These are phyloP conservation scores for Boletellus ananiceps DNA, from an alignment of 768 basidiomycete genomes.

Conservation along the genomic window DNA sequence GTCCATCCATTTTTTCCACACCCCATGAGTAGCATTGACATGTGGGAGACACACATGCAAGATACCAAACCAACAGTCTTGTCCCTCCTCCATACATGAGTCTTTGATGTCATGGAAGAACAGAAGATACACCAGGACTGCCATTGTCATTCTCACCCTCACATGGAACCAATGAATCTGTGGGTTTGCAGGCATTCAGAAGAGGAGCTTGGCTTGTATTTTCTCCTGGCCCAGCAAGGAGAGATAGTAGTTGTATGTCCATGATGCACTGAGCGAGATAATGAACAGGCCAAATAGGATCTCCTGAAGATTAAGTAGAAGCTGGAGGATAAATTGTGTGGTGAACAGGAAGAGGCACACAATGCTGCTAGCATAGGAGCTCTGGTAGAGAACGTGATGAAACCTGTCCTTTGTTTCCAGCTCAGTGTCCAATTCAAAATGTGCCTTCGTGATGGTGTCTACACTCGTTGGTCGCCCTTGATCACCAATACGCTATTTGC, in stretches of 20 bases:
- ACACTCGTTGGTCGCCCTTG: slow-evolving; percentile 28
- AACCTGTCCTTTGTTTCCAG: slow-evolving; percentile 10
- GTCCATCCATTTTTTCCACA: slow-evolving; percentile 22
- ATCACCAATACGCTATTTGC: slow-evolving; percentile 22
- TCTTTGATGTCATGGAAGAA: slow-evolving; percentile 11
- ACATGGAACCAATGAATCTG: slow-evolving; percentile 10
- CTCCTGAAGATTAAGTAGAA: no score
- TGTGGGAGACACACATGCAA: slow-evolving; percentile 15
- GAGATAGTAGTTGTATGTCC: slow-evolving; percentile 29
- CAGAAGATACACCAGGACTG: slow-evolving; percentile 18
- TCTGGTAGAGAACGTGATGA: not conserved
- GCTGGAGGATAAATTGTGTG: no score
- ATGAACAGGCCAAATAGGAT: no score
- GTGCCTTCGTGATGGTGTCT: slow-evolving; percentile 24
- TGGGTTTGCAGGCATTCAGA: slow-evolving; percentile 10
- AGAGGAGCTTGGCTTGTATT: slow-evolving; percentile 20
- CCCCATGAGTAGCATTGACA: slow-evolving; percentile 12
- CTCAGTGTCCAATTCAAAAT: slow-evolving; percentile 7
- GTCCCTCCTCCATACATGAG: slow-evolving; percentile 12
- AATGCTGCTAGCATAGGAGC: no score
- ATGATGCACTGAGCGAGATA: slow-evolving; percentile 28
- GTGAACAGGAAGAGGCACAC: no score
- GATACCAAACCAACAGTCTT: slow-evolving; percentile 14
- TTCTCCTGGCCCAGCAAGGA: slow-evolving; percentile 30
- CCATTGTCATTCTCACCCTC: slow-evolving; percentile 18